phyloP scores from a whole-genome alignment of 2,329 filamentous ascomycete species.

The Pseudocercospora vitis region DNA sequence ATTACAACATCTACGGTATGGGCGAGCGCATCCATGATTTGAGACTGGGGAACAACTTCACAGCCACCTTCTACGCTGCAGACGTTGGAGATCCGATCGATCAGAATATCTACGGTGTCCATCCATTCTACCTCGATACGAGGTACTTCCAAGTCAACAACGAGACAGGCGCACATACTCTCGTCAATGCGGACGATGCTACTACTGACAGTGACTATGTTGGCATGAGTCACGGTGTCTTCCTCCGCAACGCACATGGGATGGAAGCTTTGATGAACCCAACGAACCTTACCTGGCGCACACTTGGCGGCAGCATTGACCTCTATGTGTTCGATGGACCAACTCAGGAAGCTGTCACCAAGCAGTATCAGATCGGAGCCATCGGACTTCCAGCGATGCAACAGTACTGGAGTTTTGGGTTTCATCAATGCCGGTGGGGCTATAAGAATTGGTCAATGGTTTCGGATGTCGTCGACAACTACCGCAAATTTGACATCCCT shows the following conservation, averaged over 20 bases:
- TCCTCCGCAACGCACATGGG: constrained; percentile 72
- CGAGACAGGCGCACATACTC: constrained; percentile 47
- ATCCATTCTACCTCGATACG: constrained; percentile 78
- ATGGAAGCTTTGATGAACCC: constrained; percentile 69
- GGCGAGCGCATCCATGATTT: constrained; percentile 72
- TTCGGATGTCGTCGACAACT: constrained; percentile 57
- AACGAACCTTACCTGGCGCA: constrained; percentile 68
- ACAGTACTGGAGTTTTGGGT: constrained; percentile 79
- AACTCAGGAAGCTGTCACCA: constrained; percentile 65
- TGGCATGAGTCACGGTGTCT: constrained; percentile 74
- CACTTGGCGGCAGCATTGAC: constrained; percentile 74
- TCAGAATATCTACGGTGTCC: constrained; percentile 70
- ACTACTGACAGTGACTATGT: constrained; percentile 57
- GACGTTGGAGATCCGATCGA: constrained; percentile 67
- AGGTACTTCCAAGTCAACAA: constrained; percentile 65
- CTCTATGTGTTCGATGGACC: constrained; percentile 78
- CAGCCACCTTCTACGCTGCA: constrained; percentile 66
- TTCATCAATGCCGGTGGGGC: constrained; percentile 81
- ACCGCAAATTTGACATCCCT: constrained; percentile 57
- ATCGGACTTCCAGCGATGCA: constrained; percentile 74
- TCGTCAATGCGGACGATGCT: constrained; percentile 56
- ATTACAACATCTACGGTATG: constrained; percentile 72
- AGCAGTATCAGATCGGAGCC: constrained; percentile 66
- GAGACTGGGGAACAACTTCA: constrained; percentile 70
- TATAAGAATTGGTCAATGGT: constrained; percentile 71